These are phyloP conservation scores for Eucalyptus tenuipes DNA, from an alignment of 345 rosid species.

Conservation along the genomic window DNA sequence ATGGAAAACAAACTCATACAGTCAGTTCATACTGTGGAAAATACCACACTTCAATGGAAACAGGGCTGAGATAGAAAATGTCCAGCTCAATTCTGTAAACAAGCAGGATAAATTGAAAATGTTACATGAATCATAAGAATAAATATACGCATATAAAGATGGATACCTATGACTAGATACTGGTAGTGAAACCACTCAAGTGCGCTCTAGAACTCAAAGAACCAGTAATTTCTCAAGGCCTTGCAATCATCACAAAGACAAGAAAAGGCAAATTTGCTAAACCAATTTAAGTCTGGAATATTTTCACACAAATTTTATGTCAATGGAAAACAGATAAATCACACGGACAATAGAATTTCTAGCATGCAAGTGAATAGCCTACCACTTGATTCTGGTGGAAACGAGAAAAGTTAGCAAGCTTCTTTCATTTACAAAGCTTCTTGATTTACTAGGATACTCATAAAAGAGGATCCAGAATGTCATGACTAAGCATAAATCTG, in stretches of 20 bases:
- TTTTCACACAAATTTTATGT: neutral
- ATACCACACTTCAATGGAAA: neutral
- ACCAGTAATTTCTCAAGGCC: neutral
- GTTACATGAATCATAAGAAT: neutral
- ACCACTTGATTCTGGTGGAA: neutral
- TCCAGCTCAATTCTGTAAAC: neutral
- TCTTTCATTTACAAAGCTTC: neutral
- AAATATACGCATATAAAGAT: neutral
- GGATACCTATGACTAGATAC: neutral
- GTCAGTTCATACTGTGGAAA: neutral
- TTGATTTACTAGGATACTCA: neutral
- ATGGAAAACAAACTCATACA: neutral
- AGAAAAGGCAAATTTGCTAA: neutral
- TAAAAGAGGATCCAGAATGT: neutral
- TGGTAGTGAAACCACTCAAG: neutral
- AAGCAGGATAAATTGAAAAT: neutral
- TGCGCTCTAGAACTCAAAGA: neutral
- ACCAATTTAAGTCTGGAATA: neutral
- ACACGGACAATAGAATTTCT: neutral
- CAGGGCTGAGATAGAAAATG: neutral
- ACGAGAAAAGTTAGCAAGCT: neutral
- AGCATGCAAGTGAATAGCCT: neutral
- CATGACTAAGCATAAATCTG: neutral
- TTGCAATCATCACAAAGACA: neutral
- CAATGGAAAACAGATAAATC: neutral